Base-by-base conservation (phyloP, 257 asterid genomes). In the Salvia hispanica region DNA sequence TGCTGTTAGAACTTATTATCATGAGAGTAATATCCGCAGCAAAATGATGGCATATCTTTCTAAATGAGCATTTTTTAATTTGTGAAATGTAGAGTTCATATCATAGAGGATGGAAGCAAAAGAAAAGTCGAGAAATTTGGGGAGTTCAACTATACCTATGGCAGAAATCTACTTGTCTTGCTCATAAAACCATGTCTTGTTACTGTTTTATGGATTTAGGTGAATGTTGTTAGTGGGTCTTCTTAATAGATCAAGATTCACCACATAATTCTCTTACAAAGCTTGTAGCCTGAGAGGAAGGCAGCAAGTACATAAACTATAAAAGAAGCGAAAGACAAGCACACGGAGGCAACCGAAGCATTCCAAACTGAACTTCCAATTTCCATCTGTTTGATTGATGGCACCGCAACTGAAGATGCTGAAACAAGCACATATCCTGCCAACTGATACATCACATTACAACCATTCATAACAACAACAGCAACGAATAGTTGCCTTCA, bases 251-350 rank as follows among this genome's bases (percentile, higher is more conserved):
- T 25, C 31, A 25, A 7, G 9, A 40, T 40, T 51, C 73, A 86
- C 91, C 88, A 86, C 57, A 77, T 83, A 60, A 88, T 79, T 75
- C 96, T 88, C 76, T 88, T 88, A 67, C 86, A 88, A n/a, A 88
- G 71, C 70, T 73, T 86, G 81, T 86, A 84, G 59, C 96, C 95
- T 43, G 96, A 89, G 69, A 89, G 55, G 65, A 83, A 76, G 60
- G 83, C 86, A 52, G 74, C 69, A 54, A 69, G 67, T 34, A 79
- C 90, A 53, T 76, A 59, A 65, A 86, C 77, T 47, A 81, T 33
- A 83, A 84, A 83, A 40, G 89, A 56, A 56, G 76, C 71, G 28
- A 86, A 84, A 33, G 94, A 83, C 76, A 81, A 57, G 79, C 83
- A 76, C 50, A 81, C 73, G 42, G 90, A 85, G 55, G 76, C 72